Percentiles rank a stretch among this genome's conserved stretches.
Conservation (phyloP, 148 eudicot species). For the Vaccinium myrtillus region DNA sequence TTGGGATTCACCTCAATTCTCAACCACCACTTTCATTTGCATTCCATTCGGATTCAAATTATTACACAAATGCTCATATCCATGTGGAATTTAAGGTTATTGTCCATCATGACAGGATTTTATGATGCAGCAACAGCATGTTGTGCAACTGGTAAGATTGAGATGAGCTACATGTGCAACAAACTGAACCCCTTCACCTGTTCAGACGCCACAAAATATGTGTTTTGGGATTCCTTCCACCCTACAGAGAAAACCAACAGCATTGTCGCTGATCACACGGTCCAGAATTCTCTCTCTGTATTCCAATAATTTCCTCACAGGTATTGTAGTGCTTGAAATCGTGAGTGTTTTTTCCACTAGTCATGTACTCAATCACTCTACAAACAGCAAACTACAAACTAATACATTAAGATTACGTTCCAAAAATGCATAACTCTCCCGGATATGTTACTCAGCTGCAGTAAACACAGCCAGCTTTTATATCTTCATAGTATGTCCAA, state of each 20-base stretch:
- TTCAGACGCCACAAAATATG: slow-evolving; percentile 30
- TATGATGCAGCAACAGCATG: slow-evolving; percentile 33
- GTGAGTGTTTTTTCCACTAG: not conserved
- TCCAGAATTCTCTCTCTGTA: slow-evolving; percentile 24
- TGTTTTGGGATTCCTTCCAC: slow-evolving; percentile 53
- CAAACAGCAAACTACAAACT: not conserved
- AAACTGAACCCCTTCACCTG: slow-evolving; percentile 36
- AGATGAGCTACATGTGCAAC: slow-evolving; percentile 39
- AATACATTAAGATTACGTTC: not conserved
- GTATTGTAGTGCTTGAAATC: not conserved
- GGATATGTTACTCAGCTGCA: not conserved
- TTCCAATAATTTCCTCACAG: slow-evolving; percentile 20
- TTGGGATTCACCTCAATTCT: not conserved
- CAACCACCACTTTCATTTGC: not conserved
- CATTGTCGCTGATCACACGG: slow-evolving; percentile 30
- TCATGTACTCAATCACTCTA: not conserved
- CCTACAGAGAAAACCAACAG: slow-evolving; percentile 44
- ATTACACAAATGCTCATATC: not conserved
- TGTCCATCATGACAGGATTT: slow-evolving; percentile 33
- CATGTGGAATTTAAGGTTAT: not conserved
- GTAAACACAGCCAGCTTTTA: not conserved
- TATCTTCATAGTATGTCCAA: not conserved
- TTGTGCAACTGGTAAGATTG: slow-evolving; percentile 43
- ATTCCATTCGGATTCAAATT: not conserved
- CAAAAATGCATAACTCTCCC: not conserved